Conservation (phyloP, 2,329 filamentous ascomycete species). For the Verticillium dahliae region DNA sequence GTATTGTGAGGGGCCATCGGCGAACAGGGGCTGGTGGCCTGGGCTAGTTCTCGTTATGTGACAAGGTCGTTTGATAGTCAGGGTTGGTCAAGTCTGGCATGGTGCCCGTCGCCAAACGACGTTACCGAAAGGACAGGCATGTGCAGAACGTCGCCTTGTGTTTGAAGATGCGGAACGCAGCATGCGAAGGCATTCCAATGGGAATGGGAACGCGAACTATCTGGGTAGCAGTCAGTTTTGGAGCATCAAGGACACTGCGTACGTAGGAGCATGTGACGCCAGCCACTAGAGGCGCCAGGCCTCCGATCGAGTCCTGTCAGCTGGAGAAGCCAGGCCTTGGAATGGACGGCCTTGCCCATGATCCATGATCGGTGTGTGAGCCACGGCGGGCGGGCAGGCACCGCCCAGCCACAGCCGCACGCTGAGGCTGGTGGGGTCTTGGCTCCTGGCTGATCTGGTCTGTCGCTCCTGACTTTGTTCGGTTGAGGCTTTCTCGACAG, state of each 20-base stretch:
- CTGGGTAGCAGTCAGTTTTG: no score
- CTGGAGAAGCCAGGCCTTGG: neutral
- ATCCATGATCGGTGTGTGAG: neutral
- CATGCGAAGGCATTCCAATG: no score
- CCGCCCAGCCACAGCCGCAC: neutral
- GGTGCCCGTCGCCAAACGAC: neutral
- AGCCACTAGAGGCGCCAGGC: neutral
- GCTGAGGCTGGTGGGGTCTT: neutral
- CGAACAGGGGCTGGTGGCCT: neutral
- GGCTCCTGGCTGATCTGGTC: neutral
- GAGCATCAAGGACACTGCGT: no score
- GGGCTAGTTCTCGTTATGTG: neutral
- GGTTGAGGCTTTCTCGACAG: neutral
- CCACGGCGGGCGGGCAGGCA: neutral
- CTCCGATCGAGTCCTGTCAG: neutral
- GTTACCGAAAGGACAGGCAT: neutral
- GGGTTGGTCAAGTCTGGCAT: neutral
- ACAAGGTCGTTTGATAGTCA: neutral
- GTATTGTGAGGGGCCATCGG: neutral
- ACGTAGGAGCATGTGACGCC: no score
- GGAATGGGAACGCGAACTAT: no score
- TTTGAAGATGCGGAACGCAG: no score
- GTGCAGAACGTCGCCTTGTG: no score
- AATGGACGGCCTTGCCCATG: neutral
- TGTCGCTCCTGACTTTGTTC: neutral